A percentile compares a stretch with the other conserved stretches of the same genome.
These are phyloP conservation scores for Vanrija humicola DNA, from an alignment of 1,284 basidiomycete species.

Conservation along the genomic window DNA sequence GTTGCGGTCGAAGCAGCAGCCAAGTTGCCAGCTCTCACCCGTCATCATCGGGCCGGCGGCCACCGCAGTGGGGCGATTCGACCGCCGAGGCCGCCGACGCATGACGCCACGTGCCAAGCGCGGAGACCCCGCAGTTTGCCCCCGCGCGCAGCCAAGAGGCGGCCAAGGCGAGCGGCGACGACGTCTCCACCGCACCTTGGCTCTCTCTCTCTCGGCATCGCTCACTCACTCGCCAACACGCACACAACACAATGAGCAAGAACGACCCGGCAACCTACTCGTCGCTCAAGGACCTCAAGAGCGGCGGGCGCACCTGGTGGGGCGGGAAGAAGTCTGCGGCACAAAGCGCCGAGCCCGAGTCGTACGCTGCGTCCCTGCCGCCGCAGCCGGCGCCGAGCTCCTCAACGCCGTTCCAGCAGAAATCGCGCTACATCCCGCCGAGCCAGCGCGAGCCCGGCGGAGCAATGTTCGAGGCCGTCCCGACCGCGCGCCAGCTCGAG, in stretches of 20 bases:
- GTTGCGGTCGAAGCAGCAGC: not conserved
- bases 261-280: slow-evolving; percentile 8
- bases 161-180: no score
- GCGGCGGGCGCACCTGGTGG: not conserved
- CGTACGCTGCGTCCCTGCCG: not conserved
- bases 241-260: not conserved
- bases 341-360: not conserved
- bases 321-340: not conserved
- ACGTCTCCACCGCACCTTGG: not conserved
- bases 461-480: not conserved
- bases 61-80: no score
- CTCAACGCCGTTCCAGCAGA: not conserved
- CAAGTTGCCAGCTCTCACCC: no score
- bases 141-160: no score
- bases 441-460: slow-evolving; percentile 9
- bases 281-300: slow-evolving; percentile 13
- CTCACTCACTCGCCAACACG: not conserved
- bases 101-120: no score
- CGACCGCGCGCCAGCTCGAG: not conserved
- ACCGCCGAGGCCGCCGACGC: no score
- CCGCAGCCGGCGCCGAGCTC: not conserved
- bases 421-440: slow-evolving; percentile 13
- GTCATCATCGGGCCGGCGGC: no score
- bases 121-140: no score
- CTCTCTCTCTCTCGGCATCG: not conserved